Evolutionary conservation across 1,284 basidiomycete species (phyloP).

Genomic region (Cutaneotrichosporon dermatis): DNA sequence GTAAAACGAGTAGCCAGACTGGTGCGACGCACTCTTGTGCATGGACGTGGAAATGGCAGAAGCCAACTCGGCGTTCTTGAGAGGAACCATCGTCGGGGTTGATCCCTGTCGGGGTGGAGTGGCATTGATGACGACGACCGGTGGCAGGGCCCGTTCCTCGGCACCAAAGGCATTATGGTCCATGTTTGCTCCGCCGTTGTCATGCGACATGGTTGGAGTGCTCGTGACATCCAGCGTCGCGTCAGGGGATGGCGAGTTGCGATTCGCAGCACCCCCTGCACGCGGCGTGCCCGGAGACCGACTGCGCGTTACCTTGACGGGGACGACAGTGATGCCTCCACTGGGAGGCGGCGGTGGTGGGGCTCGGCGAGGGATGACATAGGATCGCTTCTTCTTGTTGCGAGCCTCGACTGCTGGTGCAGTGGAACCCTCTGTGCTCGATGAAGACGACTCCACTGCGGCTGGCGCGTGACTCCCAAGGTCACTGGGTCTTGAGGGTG

Average conservation of each 20-base stretch:
- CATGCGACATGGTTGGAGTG: neutral
- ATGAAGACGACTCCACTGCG: neutral
- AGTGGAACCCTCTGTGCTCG: neutral
- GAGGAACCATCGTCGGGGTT: slow-evolving; percentile 23
- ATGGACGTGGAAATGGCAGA: neutral
- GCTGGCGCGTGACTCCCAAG: too few relatives aligned
- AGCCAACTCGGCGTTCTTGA: slow-evolving; percentile 17
- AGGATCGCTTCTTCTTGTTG: slow-evolving; percentile 29
- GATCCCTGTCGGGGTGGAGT: slow-evolving; percentile 2
- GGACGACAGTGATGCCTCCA: neutral
- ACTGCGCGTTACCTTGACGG: slow-evolving; percentile 4
- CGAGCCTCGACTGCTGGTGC: neutral
- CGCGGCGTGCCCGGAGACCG: slow-evolving; percentile 1
- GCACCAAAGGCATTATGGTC: neutral
- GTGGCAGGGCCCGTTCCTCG: neutral
- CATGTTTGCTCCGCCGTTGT: neutral
- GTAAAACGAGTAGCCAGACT: slow-evolving; percentile 36
- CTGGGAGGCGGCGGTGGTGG: slow-evolving; percentile 29
- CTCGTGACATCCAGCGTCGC: neutral
- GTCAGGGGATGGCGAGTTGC: slow-evolving; percentile 3
- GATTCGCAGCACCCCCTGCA: neutral
- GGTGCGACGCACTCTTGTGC: neutral
- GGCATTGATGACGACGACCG: slow-evolving; percentile 7
- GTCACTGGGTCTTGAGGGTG: neutral
- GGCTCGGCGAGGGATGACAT: slow-evolving; percentile 34